Evolutionary conservation across 345 rosid genomes (phyloP).

Genomic region (Geranium brycei): DNA sequence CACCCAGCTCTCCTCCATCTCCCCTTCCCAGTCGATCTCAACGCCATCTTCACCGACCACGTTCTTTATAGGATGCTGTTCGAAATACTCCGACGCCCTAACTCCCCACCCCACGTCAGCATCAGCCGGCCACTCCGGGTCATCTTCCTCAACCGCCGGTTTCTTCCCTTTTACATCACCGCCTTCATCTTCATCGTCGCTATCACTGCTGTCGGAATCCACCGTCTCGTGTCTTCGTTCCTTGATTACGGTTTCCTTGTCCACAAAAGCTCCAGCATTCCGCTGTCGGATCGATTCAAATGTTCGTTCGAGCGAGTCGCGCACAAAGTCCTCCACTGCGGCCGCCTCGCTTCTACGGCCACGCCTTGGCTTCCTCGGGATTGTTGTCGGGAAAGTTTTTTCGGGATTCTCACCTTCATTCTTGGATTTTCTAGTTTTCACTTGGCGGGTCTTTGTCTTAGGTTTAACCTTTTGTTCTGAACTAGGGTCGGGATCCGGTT

Average conservation of each 20-base stretch:
- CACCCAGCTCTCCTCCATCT: constrained; percentile 60
- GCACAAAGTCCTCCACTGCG: constrained; percentile 72
- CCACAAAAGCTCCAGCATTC: too few relatives aligned
- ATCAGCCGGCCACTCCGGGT: constrained; percentile 78
- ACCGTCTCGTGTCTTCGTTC: not conserved
- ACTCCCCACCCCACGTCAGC: constrained; percentile 95
- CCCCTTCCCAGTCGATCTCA: constrained; percentile 14
- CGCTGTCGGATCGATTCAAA: too few relatives aligned
- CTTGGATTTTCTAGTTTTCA: constrained; percentile 12
- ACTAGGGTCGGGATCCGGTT: constrained; percentile 23
- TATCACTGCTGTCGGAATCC: constrained; percentile 20
- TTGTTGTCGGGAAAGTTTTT: constrained; percentile 25
- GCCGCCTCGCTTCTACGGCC: constrained; percentile 72
- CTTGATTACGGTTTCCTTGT: too few relatives aligned
- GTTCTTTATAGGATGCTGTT: constrained; percentile 65
- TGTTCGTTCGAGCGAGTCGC: constrained; percentile 37
- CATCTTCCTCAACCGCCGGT: constrained; percentile 76
- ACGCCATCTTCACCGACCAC: constrained; percentile 69
- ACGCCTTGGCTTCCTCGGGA: constrained; percentile 49
- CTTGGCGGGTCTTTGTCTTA: constrained; percentile 8
- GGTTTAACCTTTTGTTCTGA: constrained; percentile 9
- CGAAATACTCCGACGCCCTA: constrained; percentile 85
- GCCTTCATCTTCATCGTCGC: constrained; percentile 8
- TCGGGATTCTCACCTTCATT: constrained; percentile 15
- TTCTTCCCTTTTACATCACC: constrained; percentile 11